Percentiles rank a stretch among this genome's conserved stretches.
These are phyloP conservation scores for Dichotomopilus funicola DNA, from an alignment of 2,329 filamentous ascomycete species.

Conservation along the genomic window DNA sequence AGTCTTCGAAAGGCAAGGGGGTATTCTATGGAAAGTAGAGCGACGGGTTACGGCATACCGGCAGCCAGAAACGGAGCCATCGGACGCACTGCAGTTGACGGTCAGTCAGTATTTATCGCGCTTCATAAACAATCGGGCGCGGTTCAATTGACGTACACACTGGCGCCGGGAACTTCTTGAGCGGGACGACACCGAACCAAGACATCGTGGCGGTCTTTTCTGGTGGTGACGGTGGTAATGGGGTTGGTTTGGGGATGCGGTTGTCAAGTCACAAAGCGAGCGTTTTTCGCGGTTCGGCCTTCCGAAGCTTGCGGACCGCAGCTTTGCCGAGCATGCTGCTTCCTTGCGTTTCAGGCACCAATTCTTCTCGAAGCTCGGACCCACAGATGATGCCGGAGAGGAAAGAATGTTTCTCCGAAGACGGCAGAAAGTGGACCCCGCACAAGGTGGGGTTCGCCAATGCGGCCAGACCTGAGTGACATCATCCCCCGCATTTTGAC, in stretches of 20 bases:
- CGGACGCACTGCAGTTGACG: slow-evolving; percentile 62
- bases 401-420: slow-evolving; percentile 19
- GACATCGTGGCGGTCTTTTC: slow-evolving; percentile 55
- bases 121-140: not conserved
- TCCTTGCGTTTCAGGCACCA: slow-evolving; percentile 19
- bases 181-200: slow-evolving; percentile 58
- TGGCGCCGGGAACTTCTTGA: slow-evolving; percentile 76
- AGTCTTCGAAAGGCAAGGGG: too few species aligned
- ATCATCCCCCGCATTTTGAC: slow-evolving; percentile 21
- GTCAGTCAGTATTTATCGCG: slow-evolving; percentile 2
- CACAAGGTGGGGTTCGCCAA: not conserved
- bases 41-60: slow-evolving; percentile 55
- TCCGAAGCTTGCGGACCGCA: slow-evolving; percentile 16
- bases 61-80: slow-evolving; percentile 91
- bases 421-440: not conserved
- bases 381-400: not conserved
- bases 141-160: slow-evolving; percentile 57
- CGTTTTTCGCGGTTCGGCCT: slow-evolving; percentile 27
- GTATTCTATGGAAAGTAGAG: not conserved
- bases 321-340: not conserved
- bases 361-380: not conserved
- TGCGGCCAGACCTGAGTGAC: slow-evolving; percentile 13
- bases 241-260: slow-evolving; percentile 22
- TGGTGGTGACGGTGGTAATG: slow-evolving; percentile 30
- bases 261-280: slow-evolving; percentile 23